Percentiles rank a stretch among this genome's conserved stretches.
Evolutionary conservation across 176 grass and related monocot genomes (phyloP).

Genomic region (Coix lacrymajobi): DNA sequence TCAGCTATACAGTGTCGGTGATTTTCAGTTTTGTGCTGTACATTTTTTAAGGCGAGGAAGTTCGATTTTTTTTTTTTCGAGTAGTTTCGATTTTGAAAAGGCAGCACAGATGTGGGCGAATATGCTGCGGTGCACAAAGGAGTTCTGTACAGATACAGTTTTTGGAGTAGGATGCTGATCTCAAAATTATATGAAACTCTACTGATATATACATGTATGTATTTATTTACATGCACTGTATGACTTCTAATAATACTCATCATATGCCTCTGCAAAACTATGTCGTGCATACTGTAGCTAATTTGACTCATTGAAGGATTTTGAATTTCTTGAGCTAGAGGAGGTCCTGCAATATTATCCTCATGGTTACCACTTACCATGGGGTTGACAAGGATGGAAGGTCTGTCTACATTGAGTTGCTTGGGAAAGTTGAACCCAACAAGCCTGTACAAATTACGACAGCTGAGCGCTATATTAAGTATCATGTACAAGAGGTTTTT

Average conservation of each 20-base stretch:
- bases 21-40: constrained; percentile 39
- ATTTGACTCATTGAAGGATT: constrained; percentile 63
- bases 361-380: constrained; percentile 95
- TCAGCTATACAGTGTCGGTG: constrained; percentile 6
- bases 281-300: neutral
- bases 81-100: constrained; percentile 81
- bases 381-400: constrained; percentile 91
- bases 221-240: neutral
- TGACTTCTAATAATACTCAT: neutral
- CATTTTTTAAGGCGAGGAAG: constrained; percentile 95
- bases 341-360: constrained; percentile 88
- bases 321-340: constrained; percentile 89
- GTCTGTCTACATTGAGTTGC: constrained; percentile 94
- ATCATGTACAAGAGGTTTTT: constrained; percentile 92
- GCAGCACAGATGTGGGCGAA: constrained; percentile 84
- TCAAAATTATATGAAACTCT: neutral
- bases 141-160: constrained; percentile 75
- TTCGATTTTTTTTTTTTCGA: no score
- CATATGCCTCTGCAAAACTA: constrained; percentile 9
- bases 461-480: constrained; percentile 86
- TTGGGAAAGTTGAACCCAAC: constrained; percentile 90
- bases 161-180: constrained; percentile 50
- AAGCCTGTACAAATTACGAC: constrained; percentile 92
- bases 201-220: neutral
- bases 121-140: constrained; percentile 86